Percentiles rank a stretch among this genome's conserved stretches.
phyloP scores from a whole-genome alignment of 441 rosid species.

The Pelargonium fulgidum region DNA sequence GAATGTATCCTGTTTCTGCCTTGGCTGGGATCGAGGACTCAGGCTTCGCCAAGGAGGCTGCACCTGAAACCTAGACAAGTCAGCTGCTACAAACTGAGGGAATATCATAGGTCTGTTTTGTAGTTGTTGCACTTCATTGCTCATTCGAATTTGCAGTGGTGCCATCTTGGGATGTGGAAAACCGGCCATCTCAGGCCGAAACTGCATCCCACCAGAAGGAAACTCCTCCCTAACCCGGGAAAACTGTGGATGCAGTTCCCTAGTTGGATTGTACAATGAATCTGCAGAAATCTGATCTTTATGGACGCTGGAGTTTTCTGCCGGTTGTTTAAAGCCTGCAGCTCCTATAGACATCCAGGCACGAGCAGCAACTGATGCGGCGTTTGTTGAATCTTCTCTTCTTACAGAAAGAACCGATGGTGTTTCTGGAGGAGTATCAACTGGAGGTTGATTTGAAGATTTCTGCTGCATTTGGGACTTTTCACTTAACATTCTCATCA shows the following conservation, averaged over 20 bases:
- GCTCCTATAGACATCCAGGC: conserved; percentile 92
- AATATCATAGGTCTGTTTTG: conserved; percentile 44
- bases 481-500: conserved; percentile 53
- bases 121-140: conserved; percentile 37
- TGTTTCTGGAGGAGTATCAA: conserved; percentile 21
- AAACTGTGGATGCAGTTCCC: conserved; percentile 48
- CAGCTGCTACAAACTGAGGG: conserved; percentile 54
- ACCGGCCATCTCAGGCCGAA: conserved; percentile 40
- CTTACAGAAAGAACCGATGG: conserved; percentile 30
- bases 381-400: conserved; percentile 54
- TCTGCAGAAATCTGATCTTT: conserved; percentile 59
- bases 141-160: conserved; percentile 21
- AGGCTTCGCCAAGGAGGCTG: conserved; percentile 59
- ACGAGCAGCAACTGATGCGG: conserved; percentile 62
- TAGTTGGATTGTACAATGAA: conserved; percentile 55
- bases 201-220: conserved; percentile 42
- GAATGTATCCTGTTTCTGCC: conserved; percentile 61
- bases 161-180: conserved; percentile 35
- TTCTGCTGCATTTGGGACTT: conserved; percentile 8
- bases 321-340: conserved; percentile 45
- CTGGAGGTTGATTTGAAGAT: conserved; percentile 11
- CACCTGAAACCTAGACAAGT: conserved; percentile 52
- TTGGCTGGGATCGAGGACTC: conserved; percentile 47
- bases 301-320: conserved; percentile 35
- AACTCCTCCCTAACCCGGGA: conserved; percentile 44